phyloP scores from a whole-genome alignment of 768 basidiomycete genomes.

The Termitomyces sp. region DNA sequence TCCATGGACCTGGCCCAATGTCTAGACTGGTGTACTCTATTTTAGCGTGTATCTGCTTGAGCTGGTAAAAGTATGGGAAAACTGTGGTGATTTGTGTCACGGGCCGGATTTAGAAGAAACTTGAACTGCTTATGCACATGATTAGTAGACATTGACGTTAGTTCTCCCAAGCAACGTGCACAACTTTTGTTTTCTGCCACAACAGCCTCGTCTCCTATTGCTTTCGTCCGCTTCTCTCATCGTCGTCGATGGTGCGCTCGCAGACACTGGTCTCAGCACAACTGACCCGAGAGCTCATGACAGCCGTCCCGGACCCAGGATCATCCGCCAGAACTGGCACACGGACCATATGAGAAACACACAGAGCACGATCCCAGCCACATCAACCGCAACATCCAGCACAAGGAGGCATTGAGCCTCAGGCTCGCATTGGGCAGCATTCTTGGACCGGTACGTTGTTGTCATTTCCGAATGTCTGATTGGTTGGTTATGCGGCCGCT shows the following conservation, averaged over 20 bases:
- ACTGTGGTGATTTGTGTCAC: constrained; percentile 20
- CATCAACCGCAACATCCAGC: constrained; percentile 28
- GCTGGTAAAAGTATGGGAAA: background rate
- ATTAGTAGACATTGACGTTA: constrained; percentile 2
- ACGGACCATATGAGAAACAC: constrained; percentile 13
- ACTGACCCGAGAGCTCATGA: background rate
- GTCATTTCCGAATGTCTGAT: constrained; percentile 6
- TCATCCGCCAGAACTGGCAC: constrained; percentile 23
- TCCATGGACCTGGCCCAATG: background rate
- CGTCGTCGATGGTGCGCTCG: constrained; percentile 1
- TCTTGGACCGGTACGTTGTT: constrained; percentile 45
- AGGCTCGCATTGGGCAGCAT: constrained; percentile 57
- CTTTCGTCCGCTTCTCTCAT: background rate
- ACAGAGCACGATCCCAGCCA: constrained; percentile 19
- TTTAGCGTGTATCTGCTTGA: background rate
- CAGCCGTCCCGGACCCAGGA: constrained; percentile 32
- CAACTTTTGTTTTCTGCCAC: background rate
- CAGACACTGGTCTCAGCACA: background rate
- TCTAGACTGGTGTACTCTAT: background rate
- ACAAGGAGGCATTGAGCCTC: constrained; percentile 46
- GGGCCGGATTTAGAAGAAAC: constrained; percentile 4
- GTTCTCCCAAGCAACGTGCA: background rate
- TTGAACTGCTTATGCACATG: constrained; percentile 4
- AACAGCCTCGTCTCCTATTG: background rate
- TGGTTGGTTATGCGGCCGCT: constrained; percentile 7